Base-by-base conservation (phyloP, 2,329 filamentous ascomycete genomes). In the Ceratocystis destructans region DNA sequence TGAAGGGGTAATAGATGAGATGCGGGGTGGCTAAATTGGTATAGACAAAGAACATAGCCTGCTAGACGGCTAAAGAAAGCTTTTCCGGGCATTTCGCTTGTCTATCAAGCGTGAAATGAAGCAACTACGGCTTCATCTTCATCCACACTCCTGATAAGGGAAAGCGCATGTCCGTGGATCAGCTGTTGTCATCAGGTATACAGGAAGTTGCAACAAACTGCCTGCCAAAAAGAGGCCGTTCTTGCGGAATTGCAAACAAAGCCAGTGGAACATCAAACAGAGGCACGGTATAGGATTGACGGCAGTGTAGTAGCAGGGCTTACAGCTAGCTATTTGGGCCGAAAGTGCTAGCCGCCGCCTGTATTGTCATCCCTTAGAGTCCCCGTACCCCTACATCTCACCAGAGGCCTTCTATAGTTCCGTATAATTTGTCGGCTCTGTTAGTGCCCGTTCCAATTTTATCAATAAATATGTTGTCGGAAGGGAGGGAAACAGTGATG, bases 401-500 rank as follows among this genome's bases (percentile, higher is more conserved):
- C 37, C 20, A 53, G 48, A 25, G n/a, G 48, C 3, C 22, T 53
- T 53, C 48, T 25, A 6, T 28, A 53, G 20, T 28, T 53, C 48
- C 2, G 15, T 53, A 53, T 20, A 22, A 12, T 28, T 28, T 8
- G 10, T 28, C 22, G 48, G 48, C 48, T 53, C 48, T 53, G 22
- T 8, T 25, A 15, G 4, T 53, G 22, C 2, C 48, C 48, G 48
- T 53, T 28, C 48, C 48, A 53, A 53, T 53, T 12, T 41, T 5
- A 53, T 53, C 20, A 25, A 53, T 6, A 25, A 53, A 25, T 25
- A 25, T 53, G 22, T 28, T 37, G 55, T n/a, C 28, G 28, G 55
- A 59, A 59, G 33, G 65, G 65, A 63, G 50, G 65, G 65, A 66
- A 61, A 67, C 50, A 64, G 22, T 61, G 41, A 62, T 68, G 66